These are phyloP conservation scores for Alopecurus myosuroides DNA, from an alignment of 176 grass and related monocot genomes.

Conservation along the genomic window DNA sequence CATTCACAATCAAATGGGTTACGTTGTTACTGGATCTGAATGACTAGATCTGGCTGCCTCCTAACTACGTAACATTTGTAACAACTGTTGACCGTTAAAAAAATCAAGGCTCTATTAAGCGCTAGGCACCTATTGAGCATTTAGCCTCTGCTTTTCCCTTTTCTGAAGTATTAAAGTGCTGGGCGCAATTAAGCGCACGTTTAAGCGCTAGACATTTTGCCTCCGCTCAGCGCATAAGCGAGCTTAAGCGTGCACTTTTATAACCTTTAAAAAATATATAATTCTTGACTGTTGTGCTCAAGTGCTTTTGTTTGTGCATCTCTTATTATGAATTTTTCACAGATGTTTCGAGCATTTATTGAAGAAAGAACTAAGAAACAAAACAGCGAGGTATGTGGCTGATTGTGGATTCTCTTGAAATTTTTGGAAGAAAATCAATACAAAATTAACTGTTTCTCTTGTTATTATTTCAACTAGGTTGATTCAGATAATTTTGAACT, in stretches of 20 bases:
- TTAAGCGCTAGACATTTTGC: too few species aligned
- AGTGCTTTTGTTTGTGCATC: not conserved
- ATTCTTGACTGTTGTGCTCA: not conserved
- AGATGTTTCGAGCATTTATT: slow-evolving; percentile 33
- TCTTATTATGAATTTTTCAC: slow-evolving; percentile 20
- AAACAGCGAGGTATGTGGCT: slow-evolving; percentile 17
- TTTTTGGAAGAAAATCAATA: slow-evolving; percentile 1
- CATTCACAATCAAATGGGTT: not conserved
- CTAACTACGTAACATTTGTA: not conserved
- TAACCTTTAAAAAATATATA: not conserved
- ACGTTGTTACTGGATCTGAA: not conserved
- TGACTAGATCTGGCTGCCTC: not conserved
- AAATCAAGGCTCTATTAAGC: too few species aligned
- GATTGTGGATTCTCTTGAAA: not conserved
- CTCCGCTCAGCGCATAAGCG: too few species aligned
- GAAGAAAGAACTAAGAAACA: slow-evolving; percentile 25
- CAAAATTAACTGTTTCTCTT: slow-evolving; percentile 10
- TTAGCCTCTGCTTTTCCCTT: too few species aligned
- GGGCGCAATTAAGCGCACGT: too few species aligned
- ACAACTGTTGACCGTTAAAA: not conserved
- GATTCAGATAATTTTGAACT: slow-evolving; percentile 34
- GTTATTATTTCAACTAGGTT: slow-evolving; percentile 38
- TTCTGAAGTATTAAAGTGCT: too few species aligned
- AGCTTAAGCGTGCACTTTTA: too few species aligned
- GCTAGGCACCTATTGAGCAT: too few species aligned